Evolutionary conservation across 2,329 filamentous ascomycete genomes (phyloP).

Genomic region (Calonectria hongkongensis): DNA sequence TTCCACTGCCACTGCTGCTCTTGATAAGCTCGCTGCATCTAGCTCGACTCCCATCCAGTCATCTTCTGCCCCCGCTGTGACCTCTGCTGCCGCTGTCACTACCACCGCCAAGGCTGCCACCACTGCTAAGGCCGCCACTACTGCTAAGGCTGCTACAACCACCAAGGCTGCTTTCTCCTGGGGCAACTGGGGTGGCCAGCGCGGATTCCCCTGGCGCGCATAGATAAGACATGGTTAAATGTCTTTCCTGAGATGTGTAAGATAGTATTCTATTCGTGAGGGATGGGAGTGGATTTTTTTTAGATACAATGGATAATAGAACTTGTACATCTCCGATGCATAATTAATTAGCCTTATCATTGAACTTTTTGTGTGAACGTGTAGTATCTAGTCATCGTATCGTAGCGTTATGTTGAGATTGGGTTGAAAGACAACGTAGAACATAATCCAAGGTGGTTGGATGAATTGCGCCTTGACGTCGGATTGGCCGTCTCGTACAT

Average conservation of each 20-base stretch:
- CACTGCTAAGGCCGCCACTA: background rate
- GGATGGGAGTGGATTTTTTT: background rate
- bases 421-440: no score
- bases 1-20: conserved; percentile 18
- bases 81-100: background rate
- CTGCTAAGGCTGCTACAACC: background rate
- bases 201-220: conserved; percentile 1
- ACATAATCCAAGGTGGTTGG: background rate
- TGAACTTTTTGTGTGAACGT: background rate
- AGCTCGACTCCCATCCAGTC: conserved; percentile 5
- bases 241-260: background rate
- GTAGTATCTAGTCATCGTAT: background rate
- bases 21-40: conserved; percentile 19
- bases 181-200: conserved; percentile 5
- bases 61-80: conserved; percentile 7
- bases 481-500: background rate
- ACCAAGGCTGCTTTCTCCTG: background rate
- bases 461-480: background rate
- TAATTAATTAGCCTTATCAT: background rate
- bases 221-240: background rate
- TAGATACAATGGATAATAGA: conserved; percentile 23
- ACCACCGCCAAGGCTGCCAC: background rate
- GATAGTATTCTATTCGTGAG: conserved; percentile 16
- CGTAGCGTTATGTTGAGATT: background rate
- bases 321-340: conserved; percentile 17